Base-by-base conservation (phyloP, 192 early-diverging fungal species). In the Coemansia sp. region DNA sequence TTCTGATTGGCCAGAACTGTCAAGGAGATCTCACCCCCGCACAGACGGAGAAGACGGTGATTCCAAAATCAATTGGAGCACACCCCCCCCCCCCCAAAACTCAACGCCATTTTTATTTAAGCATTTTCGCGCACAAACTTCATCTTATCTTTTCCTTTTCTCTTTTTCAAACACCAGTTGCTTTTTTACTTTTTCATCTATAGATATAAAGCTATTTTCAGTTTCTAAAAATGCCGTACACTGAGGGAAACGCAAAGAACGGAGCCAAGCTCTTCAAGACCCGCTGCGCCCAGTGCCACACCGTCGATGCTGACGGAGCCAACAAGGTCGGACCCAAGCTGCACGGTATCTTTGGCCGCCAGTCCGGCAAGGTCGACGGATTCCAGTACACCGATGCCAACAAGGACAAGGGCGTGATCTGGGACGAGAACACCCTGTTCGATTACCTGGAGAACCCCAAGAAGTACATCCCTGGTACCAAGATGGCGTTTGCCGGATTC, bases 241-340 rank as follows among this genome's bases (percentile, higher is more conserved):
- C 58, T 27, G 28, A 53, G 33, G 75, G 75, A 56, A 65, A 82
- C 68, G 75, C 75, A 34, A 72, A 74, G 65, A 65, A 61, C 62
- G 81, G 81, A 50, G 81, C 81, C 68, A 82, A 82, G 74, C 72
- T 82, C 71, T 98, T 98, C 90, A 98, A 98, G 88, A 98, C 96
- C 69, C 92, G 96, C 62, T 98, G 96, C 67, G 94, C 96, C 59
- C 94, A 94, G 78, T 98, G 96, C 87, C 94, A 98, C 87, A 94
- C 94, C 65, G 88, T 95, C 29, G 94, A 98, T 62, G 79, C 50
- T 15, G 72, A 52, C 41, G 80, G 71, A 53, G 68, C 91, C 60
- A 89, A 96, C 88, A 97, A 98, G 89, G 89, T 93, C 63, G 96
- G 96, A 20, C 96, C 96, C 69, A 97, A 96, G 84, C 84, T 98